Conservation (phyloP, 345 rosid species). For the Iberis pinnata region DNA sequence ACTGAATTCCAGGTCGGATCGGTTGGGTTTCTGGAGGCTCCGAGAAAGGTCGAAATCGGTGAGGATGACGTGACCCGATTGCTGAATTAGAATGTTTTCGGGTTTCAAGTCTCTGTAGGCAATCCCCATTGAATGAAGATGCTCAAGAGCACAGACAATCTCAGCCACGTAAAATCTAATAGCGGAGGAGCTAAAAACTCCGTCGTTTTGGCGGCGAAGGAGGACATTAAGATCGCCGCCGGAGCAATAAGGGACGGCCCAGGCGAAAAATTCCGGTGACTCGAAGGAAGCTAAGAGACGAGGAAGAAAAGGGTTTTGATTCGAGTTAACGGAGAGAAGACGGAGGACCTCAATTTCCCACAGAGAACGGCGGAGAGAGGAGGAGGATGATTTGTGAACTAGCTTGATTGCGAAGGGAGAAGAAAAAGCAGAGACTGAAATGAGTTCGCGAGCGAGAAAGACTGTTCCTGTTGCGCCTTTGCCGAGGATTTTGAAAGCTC, state of each 20-base stretch:
- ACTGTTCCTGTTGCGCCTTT: conserved; percentile 95
- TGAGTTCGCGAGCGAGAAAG: conserved; percentile 59
- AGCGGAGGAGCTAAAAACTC: conserved; percentile 68
- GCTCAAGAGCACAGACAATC: conserved; percentile 73
- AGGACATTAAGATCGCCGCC: conserved; percentile 92
- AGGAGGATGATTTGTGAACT: conserved; percentile 49
- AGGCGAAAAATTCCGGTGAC: conserved; percentile 57
- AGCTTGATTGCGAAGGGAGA: conserved; percentile 72
- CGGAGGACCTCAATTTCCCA: conserved; percentile 66
- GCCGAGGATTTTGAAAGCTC: conserved; percentile 61
- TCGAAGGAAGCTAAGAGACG: conserved; percentile 52
- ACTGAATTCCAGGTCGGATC: conserved; percentile 23
- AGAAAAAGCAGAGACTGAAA: too few relatives aligned
- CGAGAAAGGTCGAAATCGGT: conserved; percentile 96
- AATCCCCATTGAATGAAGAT: conserved; percentile 68
- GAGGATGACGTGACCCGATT: conserved; percentile 79
- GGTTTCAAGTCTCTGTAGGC: conserved; percentile 90
- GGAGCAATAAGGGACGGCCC: conserved; percentile 86
- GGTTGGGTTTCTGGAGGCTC: conserved; percentile 32
- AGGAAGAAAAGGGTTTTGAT: conserved; percentile 73
- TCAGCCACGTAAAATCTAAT: conserved; percentile 79
- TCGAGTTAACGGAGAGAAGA: conserved; percentile 35
- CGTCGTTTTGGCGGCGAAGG: conserved; percentile 71
- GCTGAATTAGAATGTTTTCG: conserved; percentile 73
- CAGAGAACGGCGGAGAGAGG: conserved; percentile 58